Evolutionary conservation across 768 basidiomycete genomes (phyloP), one percentile per base, ranked within the genome.

Genomic region (Xerocomellus intermedius): DNA sequence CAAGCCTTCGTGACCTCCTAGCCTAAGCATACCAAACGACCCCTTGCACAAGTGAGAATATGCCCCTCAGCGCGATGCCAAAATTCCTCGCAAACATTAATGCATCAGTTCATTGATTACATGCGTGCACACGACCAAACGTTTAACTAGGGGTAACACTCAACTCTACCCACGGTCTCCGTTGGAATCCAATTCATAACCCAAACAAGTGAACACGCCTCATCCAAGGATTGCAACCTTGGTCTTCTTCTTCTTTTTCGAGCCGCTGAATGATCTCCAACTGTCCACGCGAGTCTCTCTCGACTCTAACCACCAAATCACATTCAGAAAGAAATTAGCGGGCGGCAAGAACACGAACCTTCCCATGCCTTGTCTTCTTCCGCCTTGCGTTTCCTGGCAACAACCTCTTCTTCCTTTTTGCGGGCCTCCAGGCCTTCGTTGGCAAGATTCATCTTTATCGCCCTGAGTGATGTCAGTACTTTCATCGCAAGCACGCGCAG

Each of bases 371-470:
- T 88, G 62, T 95, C 91, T 7, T 94, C 91, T 62, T 95, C 92
- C 2, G 80, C 87, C 73, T 96, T 96, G 50, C 94, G 81, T 71
- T 96, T 96, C 74, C 73, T 85, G 35, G 83, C 64, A 22, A 78
- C 73, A 12, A 88, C 79, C 61, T 94, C 94, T 54, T 93, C 91
- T 49, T 97, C 94, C 68, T 92, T 94, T 78, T 88, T 91, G 64
- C 86, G 81, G n/a, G 94, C 94, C 67, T 96, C 94, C 5, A 94
- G 75, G 4, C 93, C 93, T 70, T 94, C 92, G 62, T 94, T 94
- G 8, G 92, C 92, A 52, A 94, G 71, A 67, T 92, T 92, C 84
- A 93, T 85, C 77, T 94, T 94, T 64, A 93, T 74, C 1, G 92
- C 90, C 66, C 91, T 93, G 59, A 4, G n/a, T n/a, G 21, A 26